A percentile compares a stretch with the other conserved stretches of the same genome.
Evolutionary conservation across 768 basidiomycete genomes (phyloP).

Genomic region (Galerina sulciceps): DNA sequence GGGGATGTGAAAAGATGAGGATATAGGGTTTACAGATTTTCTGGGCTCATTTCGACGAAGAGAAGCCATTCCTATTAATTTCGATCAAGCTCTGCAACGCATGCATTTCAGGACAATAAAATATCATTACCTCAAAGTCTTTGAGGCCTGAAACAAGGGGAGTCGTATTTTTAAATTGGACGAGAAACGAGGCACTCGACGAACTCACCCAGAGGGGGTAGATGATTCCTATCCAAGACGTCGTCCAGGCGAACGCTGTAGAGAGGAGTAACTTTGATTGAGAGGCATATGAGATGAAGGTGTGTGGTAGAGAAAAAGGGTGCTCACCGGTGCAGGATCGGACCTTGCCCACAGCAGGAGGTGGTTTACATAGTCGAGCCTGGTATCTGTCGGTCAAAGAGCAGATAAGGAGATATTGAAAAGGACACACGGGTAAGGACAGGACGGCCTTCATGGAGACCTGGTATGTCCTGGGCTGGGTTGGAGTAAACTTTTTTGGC

Average conservation of each 20-base stretch:
- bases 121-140: conserved; percentile 59
- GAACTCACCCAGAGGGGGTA: conserved; percentile 70
- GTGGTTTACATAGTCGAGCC: conserved; percentile 69
- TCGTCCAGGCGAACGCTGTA: conserved; percentile 74
- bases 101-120: not conserved
- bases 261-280: conserved; percentile 60
- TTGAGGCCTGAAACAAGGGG: conserved; percentile 53
- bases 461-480: conserved; percentile 24
- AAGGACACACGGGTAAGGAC: conserved; percentile 21
- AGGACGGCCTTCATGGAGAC: conserved; percentile 23
- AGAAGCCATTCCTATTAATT: conserved; percentile 73
- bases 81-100: conserved; percentile 2
- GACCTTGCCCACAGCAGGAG: conserved; percentile 69
- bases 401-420: no score
- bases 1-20: conserved; percentile 1
- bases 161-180: not conserved
- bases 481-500: conserved; percentile 3
- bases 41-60: conserved; percentile 75
- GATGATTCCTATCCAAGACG: conserved; percentile 74
- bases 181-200: not conserved
- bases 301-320: not conserved
- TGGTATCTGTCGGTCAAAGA: conserved; percentile 15
- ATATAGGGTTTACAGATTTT: conserved; percentile 62
- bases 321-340: conserved; percentile 61
- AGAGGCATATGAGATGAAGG: conserved; percentile 10